These are phyloP conservation scores for Stephanodiscus triporus DNA, from an alignment of 108 stramenopile species.

Conservation along the genomic window DNA sequence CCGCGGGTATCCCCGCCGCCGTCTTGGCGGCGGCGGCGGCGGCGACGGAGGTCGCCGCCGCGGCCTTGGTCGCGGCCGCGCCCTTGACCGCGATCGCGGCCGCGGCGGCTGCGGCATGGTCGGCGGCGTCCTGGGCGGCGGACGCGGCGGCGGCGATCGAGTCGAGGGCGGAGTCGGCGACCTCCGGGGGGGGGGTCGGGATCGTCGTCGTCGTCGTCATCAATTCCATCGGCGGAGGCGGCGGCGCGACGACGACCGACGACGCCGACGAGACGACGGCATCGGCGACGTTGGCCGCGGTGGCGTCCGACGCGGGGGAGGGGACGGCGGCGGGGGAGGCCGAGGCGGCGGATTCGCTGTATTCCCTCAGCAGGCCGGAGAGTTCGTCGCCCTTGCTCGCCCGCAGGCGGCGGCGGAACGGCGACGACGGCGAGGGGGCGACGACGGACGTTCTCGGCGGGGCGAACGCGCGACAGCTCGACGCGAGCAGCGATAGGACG, in stretches of 20 bases:
- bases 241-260: neutral
- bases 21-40: neutral
- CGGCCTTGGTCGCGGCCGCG: constrained; percentile 12
- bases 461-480: constrained; percentile 21
- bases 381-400: constrained; percentile 19
- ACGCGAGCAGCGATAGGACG: constrained; percentile 22
- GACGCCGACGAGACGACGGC: constrained; percentile 11
- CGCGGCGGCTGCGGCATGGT: constrained; percentile 32
- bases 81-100: constrained; percentile 27
- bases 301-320: neutral
- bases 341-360: constrained; percentile 21
- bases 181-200: neutral
- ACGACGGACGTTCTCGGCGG: constrained; percentile 2
- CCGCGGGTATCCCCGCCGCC: neutral
- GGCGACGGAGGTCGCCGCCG: neutral
- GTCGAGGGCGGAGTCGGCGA: constrained; percentile 17
- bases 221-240: neutral
- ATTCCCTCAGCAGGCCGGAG: constrained; percentile 33
- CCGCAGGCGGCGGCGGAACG: neutral
- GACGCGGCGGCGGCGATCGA: constrained; percentile 20
- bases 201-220: too few relatives aligned
- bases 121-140: constrained; percentile 31
- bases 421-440: neutral
- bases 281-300: constrained; percentile 10
- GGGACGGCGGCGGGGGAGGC: too few relatives aligned